Percentiles rank a stretch among this genome's conserved stretches.
Evolutionary conservation across 2,329 filamentous ascomycete species (phyloP).

Genomic region (Daldinia sp.): DNA sequence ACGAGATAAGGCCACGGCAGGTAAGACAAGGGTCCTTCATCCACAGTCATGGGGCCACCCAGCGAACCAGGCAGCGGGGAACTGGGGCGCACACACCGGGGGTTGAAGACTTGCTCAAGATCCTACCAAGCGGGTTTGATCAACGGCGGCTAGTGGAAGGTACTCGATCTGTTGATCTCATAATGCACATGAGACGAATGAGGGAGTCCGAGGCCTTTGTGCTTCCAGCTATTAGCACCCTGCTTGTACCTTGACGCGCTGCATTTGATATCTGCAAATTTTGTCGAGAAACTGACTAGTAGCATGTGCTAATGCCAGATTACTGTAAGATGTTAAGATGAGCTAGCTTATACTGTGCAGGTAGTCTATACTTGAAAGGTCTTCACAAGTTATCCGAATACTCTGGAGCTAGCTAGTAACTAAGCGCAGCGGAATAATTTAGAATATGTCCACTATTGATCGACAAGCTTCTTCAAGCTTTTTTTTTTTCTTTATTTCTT

Average conservation of each 20-base stretch:
- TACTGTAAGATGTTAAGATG: conserved; percentile 22
- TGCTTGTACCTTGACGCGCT: conserved; percentile 15
- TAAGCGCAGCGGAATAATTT: conserved; percentile 30
- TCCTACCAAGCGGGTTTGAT: conserved; percentile 44
- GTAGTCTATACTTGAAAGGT: conserved; percentile 5
- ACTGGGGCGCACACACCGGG: conserved; percentile 42
- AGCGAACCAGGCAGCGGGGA: conserved; percentile 43
- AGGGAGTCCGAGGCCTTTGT: conserved; percentile 29
- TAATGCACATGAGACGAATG: conserved; percentile 40
- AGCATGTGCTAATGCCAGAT: conserved; percentile 14
- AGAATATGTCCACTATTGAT: conserved; percentile 35
- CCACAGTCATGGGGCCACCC: conserved; percentile 41
- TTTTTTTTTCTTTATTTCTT: conserved; percentile 21
- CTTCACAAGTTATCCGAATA: conserved; percentile 4
- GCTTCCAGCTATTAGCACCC: conserved; percentile 23
- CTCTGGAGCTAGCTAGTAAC: conserved; percentile 29
- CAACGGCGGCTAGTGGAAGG: conserved; percentile 44
- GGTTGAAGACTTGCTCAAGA: conserved; percentile 36
- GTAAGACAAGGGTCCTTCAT: conserved; percentile 43
- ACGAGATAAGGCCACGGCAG: conserved; percentile 41
- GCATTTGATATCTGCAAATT: conserved; percentile 24
- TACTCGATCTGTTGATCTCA: conserved; percentile 45
- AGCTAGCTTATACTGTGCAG: conserved; percentile 33
- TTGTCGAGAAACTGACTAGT: conserved; percentile 26
- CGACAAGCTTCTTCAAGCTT: conserved; percentile 31